Evolutionary conservation across 345 rosid genomes (phyloP).

Genomic region (Geranium rotundifolium): DNA sequence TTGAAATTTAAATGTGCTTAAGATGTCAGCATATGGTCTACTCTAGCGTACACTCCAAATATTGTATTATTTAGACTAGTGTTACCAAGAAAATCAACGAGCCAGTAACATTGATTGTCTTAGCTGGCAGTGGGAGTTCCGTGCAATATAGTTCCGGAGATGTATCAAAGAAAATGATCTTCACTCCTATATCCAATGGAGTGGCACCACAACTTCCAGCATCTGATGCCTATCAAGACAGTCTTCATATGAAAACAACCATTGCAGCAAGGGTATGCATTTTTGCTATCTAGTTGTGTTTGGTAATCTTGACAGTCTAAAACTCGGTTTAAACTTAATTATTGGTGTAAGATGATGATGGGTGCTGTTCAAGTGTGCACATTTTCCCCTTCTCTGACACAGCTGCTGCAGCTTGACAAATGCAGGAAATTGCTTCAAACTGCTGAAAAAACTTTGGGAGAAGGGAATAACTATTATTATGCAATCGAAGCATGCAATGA

Average conservation of each 20-base stretch:
- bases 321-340: neutral
- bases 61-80: no score
- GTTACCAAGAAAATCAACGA: neutral
- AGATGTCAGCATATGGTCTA: neutral
- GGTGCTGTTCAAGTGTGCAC: neutral
- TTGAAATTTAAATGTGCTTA: no score
- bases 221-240: conserved; percentile 21
- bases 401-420: conserved; percentile 48
- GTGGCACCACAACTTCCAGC: conserved; percentile 32
- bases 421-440: conserved; percentile 42
- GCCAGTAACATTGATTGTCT: neutral
- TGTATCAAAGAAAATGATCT: conserved; percentile 47
- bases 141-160: conserved; percentile 60
- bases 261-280: conserved; percentile 31
- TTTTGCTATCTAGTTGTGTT: neutral
- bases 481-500: conserved; percentile 90
- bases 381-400: conserved; percentile 14
- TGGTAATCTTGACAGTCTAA: no score
- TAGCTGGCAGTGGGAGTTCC: conserved; percentile 29
- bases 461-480: conserved; percentile 39
- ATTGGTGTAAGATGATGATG: conserved; percentile 1
- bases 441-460: conserved; percentile 55
- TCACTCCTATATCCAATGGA: conserved; percentile 33
- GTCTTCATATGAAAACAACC: conserved; percentile 17
- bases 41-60: no score